Conservation (phyloP, 768 basidiomycete genomes). For the Lactarius hatsudake region DNA sequence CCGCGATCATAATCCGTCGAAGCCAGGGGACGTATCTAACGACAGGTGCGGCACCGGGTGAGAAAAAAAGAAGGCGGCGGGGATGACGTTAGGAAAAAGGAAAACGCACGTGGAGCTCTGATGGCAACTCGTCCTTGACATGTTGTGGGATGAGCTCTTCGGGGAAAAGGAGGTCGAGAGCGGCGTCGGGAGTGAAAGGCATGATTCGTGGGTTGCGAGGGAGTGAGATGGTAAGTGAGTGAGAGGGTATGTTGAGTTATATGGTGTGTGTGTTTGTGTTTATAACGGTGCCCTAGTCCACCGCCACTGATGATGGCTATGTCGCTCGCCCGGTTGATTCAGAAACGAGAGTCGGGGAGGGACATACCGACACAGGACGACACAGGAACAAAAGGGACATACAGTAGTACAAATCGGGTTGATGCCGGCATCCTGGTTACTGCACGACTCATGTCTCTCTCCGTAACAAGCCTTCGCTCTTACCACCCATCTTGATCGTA, state of each 20-base stretch:
- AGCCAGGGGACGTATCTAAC: conserved; percentile 85
- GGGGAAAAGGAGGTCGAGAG: conserved; percentile 78
- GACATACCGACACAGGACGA: not conserved
- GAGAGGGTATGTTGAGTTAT: not conserved
- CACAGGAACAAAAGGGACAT: not conserved
- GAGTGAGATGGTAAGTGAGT: not conserved
- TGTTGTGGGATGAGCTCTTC: conserved; percentile 65
- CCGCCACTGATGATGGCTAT: not conserved
- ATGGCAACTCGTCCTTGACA: conserved; percentile 56
- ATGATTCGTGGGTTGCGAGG: conserved; percentile 20
- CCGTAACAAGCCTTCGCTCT: conserved; percentile 1
- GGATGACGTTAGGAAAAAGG: not conserved
- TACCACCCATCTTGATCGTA: not conserved
- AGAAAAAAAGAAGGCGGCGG: not conserved
- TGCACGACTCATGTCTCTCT: conserved; percentile 11
- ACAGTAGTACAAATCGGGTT: conserved; percentile 15
- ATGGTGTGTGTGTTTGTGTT: not conserved
- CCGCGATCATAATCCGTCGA: conserved; percentile 78
- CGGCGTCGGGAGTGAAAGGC: conserved; percentile 57
- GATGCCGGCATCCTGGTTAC: conserved; percentile 22
- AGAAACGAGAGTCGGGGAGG: not conserved
- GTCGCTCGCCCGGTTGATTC: not conserved
- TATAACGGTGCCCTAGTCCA: not conserved
- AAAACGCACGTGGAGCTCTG: conserved; percentile 61
- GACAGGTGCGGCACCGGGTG: not conserved